phyloP scores from a whole-genome alignment of 768 basidiomycete genomes.

The Boletus rex-veris region DNA sequence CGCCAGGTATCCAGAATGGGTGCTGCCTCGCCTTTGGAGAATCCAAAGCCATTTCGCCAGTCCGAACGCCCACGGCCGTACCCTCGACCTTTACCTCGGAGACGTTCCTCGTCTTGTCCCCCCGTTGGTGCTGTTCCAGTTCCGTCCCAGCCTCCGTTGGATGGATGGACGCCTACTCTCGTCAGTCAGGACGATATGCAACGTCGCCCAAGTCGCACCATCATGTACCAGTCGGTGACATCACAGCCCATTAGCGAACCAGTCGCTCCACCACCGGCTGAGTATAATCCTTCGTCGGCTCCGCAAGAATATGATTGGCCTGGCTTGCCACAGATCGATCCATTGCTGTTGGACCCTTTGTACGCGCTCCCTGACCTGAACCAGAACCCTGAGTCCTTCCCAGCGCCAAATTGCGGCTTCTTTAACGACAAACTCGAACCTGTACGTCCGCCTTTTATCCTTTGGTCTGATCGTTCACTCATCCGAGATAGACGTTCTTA shows the following conservation, averaged over 20 bases:
- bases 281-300: not conserved
- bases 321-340: slow-evolving; percentile 5
- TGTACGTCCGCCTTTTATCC: slow-evolving; percentile 6
- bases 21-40: not conserved
- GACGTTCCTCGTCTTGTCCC: slow-evolving; percentile 43
- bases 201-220: slow-evolving; percentile 31
- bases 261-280: not conserved
- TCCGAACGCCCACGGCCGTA: slow-evolving; percentile 24
- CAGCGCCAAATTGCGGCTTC: not conserved
- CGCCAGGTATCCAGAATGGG: slow-evolving; percentile 11
- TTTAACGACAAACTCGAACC: slow-evolving; percentile 16
- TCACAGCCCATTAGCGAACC: slow-evolving; percentile 9
- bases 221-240: slow-evolving; percentile 34
- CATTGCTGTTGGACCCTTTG: not conserved
- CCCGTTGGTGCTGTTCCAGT: slow-evolving; percentile 35
- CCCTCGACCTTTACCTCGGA: slow-evolving; percentile 16
- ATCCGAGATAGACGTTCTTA: not conserved
- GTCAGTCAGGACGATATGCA: slow-evolving; percentile 33
- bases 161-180: slow-evolving; percentile 20
- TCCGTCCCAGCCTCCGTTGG: slow-evolving; percentile 4
- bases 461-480: not conserved
- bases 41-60: slow-evolving; percentile 6
- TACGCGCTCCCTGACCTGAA: slow-evolving; percentile 3
- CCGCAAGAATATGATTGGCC: slow-evolving; percentile 12
- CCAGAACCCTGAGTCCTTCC: not conserved